Conservation (phyloP, 2,329 filamentous ascomycete species). For the Xylaria sp. region DNA sequence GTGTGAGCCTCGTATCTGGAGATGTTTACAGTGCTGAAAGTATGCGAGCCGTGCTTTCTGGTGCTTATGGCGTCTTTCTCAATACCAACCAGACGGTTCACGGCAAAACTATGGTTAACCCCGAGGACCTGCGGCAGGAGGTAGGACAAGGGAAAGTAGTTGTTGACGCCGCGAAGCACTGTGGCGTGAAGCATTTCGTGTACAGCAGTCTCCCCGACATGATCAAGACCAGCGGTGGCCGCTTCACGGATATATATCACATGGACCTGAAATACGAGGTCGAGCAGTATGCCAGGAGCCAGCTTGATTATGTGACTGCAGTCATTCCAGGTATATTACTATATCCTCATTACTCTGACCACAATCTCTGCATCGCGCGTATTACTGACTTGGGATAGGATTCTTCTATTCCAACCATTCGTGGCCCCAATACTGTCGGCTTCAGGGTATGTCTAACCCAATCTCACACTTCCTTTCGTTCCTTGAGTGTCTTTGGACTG, state of each 20-base stretch:
- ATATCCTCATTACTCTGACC: neutral
- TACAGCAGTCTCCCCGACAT: conserved; percentile 18
- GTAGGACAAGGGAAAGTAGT: conserved; percentile 12
- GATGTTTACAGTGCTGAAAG: conserved; percentile 11
- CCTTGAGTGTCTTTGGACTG: neutral
- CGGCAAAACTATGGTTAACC: conserved; percentile 1
- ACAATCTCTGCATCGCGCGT: neutral
- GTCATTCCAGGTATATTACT: conserved; percentile 19
- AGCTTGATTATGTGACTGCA: conserved; percentile 18
- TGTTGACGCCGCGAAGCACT: conserved; percentile 17
- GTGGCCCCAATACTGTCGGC: conserved; percentile 18
- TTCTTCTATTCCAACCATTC: conserved; percentile 17
- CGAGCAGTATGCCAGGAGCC: conserved; percentile 18
- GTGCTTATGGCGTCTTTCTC: conserved; percentile 16
- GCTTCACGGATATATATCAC: conserved; percentile 20
- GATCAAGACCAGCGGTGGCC: conserved; percentile 12
- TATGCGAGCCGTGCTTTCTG: conserved; percentile 10
- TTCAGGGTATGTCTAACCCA: conserved; percentile 10
- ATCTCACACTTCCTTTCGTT: neutral
- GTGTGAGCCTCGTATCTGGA: conserved; percentile 16
- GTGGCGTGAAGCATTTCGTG: conserved; percentile 20
- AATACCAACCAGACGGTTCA: conserved; percentile 6
- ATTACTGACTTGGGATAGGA: conserved; percentile 11
- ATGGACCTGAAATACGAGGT: conserved; percentile 22
- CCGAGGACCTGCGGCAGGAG: conserved; percentile 15